Percentiles rank a stretch among this genome's conserved stretches.
phyloP scores from a whole-genome alignment of 78 protist species.

The Guillardia theta region DNA sequence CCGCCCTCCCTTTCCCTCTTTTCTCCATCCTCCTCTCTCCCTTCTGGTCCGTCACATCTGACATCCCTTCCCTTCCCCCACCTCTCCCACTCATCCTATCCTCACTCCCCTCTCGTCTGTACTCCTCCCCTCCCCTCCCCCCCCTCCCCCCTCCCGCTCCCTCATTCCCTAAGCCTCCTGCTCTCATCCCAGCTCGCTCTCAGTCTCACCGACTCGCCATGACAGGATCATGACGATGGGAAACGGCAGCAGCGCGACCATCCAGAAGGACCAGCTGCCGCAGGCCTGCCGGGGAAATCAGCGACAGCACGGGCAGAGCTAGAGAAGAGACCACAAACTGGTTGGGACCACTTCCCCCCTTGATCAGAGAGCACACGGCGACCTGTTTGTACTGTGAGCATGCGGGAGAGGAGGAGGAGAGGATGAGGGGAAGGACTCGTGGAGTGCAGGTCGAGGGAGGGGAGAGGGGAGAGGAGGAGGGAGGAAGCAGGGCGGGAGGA shows the following conservation, averaged over 20 bases:
- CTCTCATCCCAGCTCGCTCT: background rate
- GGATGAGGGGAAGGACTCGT: background rate
- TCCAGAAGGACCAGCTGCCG: background rate
- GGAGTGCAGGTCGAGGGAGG: too few species aligned
- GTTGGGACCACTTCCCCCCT: background rate
- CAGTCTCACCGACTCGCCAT: background rate
- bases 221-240: background rate
- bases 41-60: background rate
- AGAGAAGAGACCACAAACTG: background rate
- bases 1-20: background rate
- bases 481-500: background rate
- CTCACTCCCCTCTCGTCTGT: background rate
- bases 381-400: background rate
- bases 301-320: background rate
- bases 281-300: background rate
- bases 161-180: background rate
- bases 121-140: background rate
- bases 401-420: background rate
- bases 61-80: background rate
- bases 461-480: background rate
- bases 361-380: background rate
- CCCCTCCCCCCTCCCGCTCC: background rate
- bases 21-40: background rate
- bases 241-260: background rate
- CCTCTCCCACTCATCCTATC: background rate